These are phyloP conservation scores for Leccinum pellstonianum DNA, from an alignment of 768 basidiomycete genomes.

Conservation along the genomic window DNA sequence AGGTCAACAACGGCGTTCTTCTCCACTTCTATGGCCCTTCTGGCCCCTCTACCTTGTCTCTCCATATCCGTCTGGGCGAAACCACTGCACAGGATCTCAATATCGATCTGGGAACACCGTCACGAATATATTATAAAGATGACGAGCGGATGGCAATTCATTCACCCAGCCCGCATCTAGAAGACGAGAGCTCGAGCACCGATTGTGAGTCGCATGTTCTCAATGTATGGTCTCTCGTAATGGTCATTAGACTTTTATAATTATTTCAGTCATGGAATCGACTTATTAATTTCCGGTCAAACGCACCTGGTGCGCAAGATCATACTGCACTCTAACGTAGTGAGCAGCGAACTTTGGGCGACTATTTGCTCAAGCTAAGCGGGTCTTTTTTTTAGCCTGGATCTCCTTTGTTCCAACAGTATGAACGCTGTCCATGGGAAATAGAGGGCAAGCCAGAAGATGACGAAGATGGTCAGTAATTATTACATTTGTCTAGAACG, in stretches of 20 bases:
- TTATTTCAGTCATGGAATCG: conserved; percentile 89
- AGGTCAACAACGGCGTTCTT: conserved; percentile 75
- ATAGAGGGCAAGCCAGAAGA: conserved; percentile 78
- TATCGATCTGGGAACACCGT: conserved; percentile 76
- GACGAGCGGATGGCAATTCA: conserved; percentile 89
- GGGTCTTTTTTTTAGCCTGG: conserved; percentile 57
- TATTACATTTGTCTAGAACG: not conserved
- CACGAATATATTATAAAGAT: conserved; percentile 80
- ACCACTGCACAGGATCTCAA: conserved; percentile 83
- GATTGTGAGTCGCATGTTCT: conserved; percentile 42
- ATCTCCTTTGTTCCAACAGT: conserved; percentile 84
- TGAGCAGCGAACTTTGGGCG: conserved; percentile 36
- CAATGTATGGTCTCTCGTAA: conserved; percentile 1
- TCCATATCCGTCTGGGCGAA: conserved; percentile 65
- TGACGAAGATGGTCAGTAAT: conserved; percentile 68
- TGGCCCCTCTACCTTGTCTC: conserved; percentile 34
- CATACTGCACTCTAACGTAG: conserved; percentile 83
- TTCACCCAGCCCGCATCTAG: conserved; percentile 41
- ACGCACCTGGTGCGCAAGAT: conserved; percentile 81
- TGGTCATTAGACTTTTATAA: conserved; percentile 76
- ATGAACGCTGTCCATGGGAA: conserved; percentile 91
- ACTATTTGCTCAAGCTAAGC: conserved; percentile 3
- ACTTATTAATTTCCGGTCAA: conserved; percentile 75
- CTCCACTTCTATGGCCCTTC: conserved; percentile 64
- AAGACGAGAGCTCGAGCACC: conserved; percentile 49